Base-by-base conservation (phyloP, 768 basidiomycete genomes). In the Termitomyces sp. region DNA sequence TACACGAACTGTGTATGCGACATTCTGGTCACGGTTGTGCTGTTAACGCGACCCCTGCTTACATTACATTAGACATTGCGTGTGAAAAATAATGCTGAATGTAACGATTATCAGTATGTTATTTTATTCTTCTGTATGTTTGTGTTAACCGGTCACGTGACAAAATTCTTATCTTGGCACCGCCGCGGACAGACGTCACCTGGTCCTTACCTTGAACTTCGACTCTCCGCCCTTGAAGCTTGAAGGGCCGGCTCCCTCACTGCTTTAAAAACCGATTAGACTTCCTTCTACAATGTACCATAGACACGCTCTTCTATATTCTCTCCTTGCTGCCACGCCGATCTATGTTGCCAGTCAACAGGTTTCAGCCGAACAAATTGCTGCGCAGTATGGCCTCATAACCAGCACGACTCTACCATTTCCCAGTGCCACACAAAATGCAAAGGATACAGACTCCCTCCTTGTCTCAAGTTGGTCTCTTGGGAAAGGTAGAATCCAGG, bases 391-490 rank as follows among this genome's bases (percentile, higher is more conserved):
- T 69, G 76, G 76, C 11, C 79, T 89, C 54, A 74, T 84, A 12
- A 84, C 85, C 2, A 86, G 84, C 69, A 90, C 88, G 3, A 69
- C 75, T 5, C 71, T 91, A 15, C 82, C 87, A 4, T 91, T 87
- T 68, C 89, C 90, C 29, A 78, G 83, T 5, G 78, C 84, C 4
- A 88, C 87, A 0, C 81, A 81, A 60, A 68, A 77, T n/a, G 74
- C 80, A 42, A 66, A 69, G 34, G 80, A 85, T 56, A 72, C 89
- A 0, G 77, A 82, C 62, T 71, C 74, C 0, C 78, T 85, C 63
- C 71, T 91, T 9, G 73, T 78, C 25, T 79, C 81, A 9, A 71
- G 80, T 31, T 92, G 89, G 89, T 81, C 78, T 43, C 77, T 91
- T 6, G 81, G 75, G 69, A 85, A 83, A 66, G 84, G 82, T 14